Conservation (phyloP, 495 filamentous ascomycete genomes). For the Entonaema liquescens region DNA sequence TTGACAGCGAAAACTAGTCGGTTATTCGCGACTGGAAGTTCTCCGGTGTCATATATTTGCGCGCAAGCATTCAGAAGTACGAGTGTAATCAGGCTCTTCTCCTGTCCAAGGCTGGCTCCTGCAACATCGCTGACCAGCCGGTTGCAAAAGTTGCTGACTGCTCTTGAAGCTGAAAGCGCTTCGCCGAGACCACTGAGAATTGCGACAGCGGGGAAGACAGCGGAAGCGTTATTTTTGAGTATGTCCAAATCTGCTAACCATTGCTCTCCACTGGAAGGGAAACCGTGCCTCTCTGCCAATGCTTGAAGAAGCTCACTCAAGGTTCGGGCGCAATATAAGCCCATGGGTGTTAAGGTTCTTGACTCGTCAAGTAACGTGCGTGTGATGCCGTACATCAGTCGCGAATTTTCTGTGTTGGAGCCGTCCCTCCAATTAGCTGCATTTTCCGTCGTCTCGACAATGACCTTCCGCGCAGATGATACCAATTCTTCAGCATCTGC, state of each 20-base stretch:
- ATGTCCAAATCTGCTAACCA: slow-evolving; percentile 52
- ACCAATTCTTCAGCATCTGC: slow-evolving; percentile 70
- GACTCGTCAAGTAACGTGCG: slow-evolving; percentile 49
- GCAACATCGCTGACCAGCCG: slow-evolving; percentile 63
- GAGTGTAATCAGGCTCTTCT: slow-evolving; percentile 51
- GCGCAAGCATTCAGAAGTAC: slow-evolving; percentile 57
- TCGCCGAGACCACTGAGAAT: slow-evolving; percentile 64
- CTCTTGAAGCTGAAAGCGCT: slow-evolving; percentile 52
- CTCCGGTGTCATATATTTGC: slow-evolving; percentile 53
- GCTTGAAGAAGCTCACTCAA: slow-evolving; percentile 53
- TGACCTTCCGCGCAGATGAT: slow-evolving; percentile 61
- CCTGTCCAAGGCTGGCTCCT: slow-evolving; percentile 47
- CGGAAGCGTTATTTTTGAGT: slow-evolving; percentile 51
- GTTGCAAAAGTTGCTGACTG: slow-evolving; percentile 59
- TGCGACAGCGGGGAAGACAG: slow-evolving; percentile 59
- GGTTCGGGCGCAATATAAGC: slow-evolving; percentile 61
- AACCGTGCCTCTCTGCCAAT: slow-evolving; percentile 50
- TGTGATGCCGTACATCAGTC: slow-evolving; percentile 48
- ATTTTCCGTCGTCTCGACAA: slow-evolving; percentile 58
- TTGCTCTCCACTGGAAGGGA: slow-evolving; percentile 50
- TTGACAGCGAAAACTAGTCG: slow-evolving; percentile 83
- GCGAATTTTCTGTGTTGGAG: slow-evolving; percentile 35
- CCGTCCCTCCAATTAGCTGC: slow-evolving; percentile 46
- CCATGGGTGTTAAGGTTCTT: slow-evolving; percentile 42
- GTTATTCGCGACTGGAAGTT: slow-evolving; percentile 73